Conservation (phyloP, 192 early-diverging fungal species). For the Coemansia sp. region DNA sequence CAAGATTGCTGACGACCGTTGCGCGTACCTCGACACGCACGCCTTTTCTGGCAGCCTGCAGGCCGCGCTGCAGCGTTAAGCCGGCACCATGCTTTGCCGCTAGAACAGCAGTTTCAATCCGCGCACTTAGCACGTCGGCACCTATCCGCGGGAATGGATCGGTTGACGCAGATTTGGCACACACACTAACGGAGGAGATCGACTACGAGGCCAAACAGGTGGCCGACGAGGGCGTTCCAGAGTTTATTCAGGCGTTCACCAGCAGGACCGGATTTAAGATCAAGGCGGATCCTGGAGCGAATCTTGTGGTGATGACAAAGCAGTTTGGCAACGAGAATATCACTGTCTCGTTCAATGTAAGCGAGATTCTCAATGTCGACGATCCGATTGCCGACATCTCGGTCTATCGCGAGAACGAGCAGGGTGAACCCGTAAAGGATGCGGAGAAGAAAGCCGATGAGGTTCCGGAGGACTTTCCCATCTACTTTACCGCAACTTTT, state of each 20-base stretch:
- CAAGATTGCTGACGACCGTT: slow-evolving; percentile 15
- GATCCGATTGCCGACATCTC: slow-evolving; percentile 65
- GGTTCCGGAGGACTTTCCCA: slow-evolving; percentile 69
- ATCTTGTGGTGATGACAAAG: slow-evolving; percentile 78
- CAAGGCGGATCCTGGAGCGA: slow-evolving; percentile 73
- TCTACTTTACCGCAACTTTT: slow-evolving; percentile 78
- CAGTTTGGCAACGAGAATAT: slow-evolving; percentile 91
- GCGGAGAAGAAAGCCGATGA: slow-evolving; percentile 67
- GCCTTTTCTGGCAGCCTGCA: not conserved
- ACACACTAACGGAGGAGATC: slow-evolving; percentile 74
- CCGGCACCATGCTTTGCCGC: slow-evolving; percentile 1
- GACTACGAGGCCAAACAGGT: slow-evolving; percentile 68
- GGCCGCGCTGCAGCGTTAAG: not conserved
- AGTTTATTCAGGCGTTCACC: slow-evolving; percentile 75
- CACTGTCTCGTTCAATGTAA: slow-evolving; percentile 82
- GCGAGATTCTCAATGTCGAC: slow-evolving; percentile 78
- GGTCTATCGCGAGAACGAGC: slow-evolving; percentile 58
- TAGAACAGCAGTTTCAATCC: slow-evolving; percentile 9
- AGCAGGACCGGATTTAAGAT: slow-evolving; percentile 69
- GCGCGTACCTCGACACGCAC: slow-evolving; percentile 8
- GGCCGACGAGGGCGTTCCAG: slow-evolving; percentile 58
- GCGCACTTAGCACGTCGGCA: slow-evolving; percentile 39
- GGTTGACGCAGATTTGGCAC: slow-evolving; percentile 69
- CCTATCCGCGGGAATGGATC: slow-evolving; percentile 33
- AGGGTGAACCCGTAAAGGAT: slow-evolving; percentile 56